Evolutionary conservation across 1,284 basidiomycete genomes (phyloP), one percentile per base, ranked within the genome.

Genomic region (Schizophyllum amplum): DNA sequence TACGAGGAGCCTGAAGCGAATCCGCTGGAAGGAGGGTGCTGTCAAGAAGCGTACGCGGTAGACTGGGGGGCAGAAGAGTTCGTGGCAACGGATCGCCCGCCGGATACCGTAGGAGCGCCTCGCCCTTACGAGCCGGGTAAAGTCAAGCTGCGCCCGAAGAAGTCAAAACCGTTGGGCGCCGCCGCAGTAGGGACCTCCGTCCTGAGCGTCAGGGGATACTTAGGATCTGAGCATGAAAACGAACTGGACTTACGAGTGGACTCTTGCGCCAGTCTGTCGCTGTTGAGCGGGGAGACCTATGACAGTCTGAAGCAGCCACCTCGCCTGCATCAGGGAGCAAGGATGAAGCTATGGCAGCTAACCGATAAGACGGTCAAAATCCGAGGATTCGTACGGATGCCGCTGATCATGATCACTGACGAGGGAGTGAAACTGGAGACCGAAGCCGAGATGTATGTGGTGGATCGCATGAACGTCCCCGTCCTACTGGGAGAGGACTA

Each of bases 401-500:
- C 47, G 5, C 5, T 60, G 7, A 54, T 42, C 49, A 27, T 57
- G 13, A 20, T 13, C 5, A 24, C 55, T 3, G 26, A 47, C 3
- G 17, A 24, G 26, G 53, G 49, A 0, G 20, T 26, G 23, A 1
- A 22, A 1, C 7, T 57, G 13, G 4, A 33, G 13, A 46, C 54
- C 20, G 53, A 51, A 1, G 23, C 26, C 9, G 56, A 60, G 26
- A 52, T 55, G 1, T 60, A 57, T 24, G 49, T 60, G 4, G 56
- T 60, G 2, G 22, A 47, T 9, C 23, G 51, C 9, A 60, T 60
- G 59, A 24, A 24, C 1, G 53, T 57, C 2, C 59, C 59, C 4
- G 47, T 59, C 5, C 49, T 59, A 6, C 54, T 56, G 23, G 57
- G 57, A 24, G 57, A 59, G 27, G 59, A 60, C 22, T 60, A 55